phyloP scores from a whole-genome alignment of 768 basidiomycete genomes.

The Trametes meyenii region DNA sequence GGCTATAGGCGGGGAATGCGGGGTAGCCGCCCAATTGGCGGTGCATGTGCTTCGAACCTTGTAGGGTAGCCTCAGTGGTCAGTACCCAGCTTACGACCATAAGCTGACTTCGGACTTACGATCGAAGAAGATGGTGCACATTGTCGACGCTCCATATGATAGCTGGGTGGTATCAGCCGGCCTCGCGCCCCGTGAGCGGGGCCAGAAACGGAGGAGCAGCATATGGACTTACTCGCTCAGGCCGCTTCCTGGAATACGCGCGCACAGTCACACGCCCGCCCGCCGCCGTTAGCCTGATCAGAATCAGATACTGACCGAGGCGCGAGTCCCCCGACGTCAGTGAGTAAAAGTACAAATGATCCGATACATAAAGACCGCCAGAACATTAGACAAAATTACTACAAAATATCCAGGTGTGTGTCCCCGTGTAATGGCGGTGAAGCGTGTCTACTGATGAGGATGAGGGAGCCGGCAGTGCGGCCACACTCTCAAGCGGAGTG shows the following conservation, averaged over 20 bases:
- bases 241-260: conserved; percentile 1
- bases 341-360: conserved; percentile 26
- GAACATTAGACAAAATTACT: conserved; percentile 24
- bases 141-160: conserved; percentile 11
- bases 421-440: conserved; percentile 11
- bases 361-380: conserved; percentile 21
- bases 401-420: conserved; percentile 20
- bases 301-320: conserved; percentile 7
- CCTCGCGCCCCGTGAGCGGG: conserved; percentile 12
- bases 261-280: conserved; percentile 19
- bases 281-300: not conserved
- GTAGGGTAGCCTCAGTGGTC: not conserved
- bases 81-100: conserved; percentile 17
- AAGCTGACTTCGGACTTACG: conserved; percentile 13
- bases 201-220: conserved; percentile 9
- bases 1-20: conserved; percentile 2
- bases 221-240: conserved; percentile 19
- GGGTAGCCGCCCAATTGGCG: not conserved
- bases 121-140: conserved; percentile 2
- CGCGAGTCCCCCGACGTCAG: conserved; percentile 2
- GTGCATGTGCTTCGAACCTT: conserved; percentile 12
- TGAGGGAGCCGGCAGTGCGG: conserved; percentile 6
- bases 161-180: conserved; percentile 12
- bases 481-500: conserved; percentile 24
- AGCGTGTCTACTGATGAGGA: conserved; percentile 11